phyloP scores from a whole-genome alignment of 176 grass and related monocot species.

The Melocanna baccifera region DNA sequence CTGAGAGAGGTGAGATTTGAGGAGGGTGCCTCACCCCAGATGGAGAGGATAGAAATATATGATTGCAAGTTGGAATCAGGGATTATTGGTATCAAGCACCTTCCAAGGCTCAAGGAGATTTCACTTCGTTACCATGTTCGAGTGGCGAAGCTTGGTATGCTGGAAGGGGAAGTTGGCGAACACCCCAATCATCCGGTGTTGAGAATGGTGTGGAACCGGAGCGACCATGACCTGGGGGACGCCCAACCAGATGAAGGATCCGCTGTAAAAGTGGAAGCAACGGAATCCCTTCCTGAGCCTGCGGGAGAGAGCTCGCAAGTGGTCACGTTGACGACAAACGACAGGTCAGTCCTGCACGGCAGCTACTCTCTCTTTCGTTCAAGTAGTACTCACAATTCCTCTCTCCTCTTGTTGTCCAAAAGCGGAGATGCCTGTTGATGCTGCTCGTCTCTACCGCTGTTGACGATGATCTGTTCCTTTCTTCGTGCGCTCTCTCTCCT shows the following conservation, averaged over 20 bases:
- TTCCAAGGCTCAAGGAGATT: conserved; percentile 8
- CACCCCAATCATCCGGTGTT: conserved; percentile 1
- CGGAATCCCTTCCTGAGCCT: neutral
- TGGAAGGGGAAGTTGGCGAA: neutral
- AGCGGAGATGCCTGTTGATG: no score
- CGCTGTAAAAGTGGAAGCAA: neutral
- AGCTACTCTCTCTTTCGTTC: neutral
- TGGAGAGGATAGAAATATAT: neutral
- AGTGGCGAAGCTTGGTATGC: neutral
- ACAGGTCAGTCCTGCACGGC: neutral
- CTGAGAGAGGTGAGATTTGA: neutral
- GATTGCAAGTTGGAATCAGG: neutral
- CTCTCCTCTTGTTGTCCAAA: no score
- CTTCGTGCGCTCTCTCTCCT: no score
- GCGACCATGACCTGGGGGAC: no score
- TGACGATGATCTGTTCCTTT: no score
- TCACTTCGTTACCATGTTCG: neutral
- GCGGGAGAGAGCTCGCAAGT: neutral
- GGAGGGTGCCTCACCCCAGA: neutral
- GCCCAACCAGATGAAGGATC: no score
- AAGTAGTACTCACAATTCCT: no score
- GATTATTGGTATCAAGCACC: neutral
- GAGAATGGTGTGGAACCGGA: neutral
- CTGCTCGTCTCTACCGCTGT: no score
- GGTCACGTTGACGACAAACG: neutral